Base-by-base conservation (phyloP, 2,329 filamentous ascomycete species). In the Botrytis elliptica region DNA sequence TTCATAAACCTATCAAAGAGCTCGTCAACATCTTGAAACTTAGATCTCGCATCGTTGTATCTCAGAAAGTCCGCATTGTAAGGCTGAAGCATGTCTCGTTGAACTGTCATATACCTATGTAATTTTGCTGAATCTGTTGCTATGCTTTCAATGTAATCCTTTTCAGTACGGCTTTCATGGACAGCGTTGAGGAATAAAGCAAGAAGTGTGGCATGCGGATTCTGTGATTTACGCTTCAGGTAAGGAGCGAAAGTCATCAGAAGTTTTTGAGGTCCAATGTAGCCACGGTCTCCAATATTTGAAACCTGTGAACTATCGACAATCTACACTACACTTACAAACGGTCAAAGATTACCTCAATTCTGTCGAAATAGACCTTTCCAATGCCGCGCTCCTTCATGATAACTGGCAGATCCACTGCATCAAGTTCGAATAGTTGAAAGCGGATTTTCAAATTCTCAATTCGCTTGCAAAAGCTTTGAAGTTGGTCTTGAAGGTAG, bases 141-240 rank as follows among this genome's bases (percentile, higher is more conserved):
- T 2, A 65, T 25, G 14, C 38, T 49, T 5, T 14, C 59, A 57
- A 66, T 14, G 14, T 72, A 9, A 20, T 74, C 44, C 14, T 44
- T 18, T 16, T 10, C 18, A 29, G 44, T 71, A 4, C 9, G 65
- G 20, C 7, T 60, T 38, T 75, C 71, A 0, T 73, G 33, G 40
- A 66, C 57, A 33, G 60, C 71, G 12, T 75, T 75, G 20, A 75
- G 57, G n/a, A 74, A 71, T 18, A 74, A 62, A 20, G 52, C 73
- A 63, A 75, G 46, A 67, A 75, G 66, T 7, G 74, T 73, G 4
- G 71, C 71, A 29, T 75, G 60, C 40, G 74, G 67, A 42, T 74
- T 75, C 16, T 49, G 36, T 20, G 60, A 63, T 33, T 65, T 65
- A n/a, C 25, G 14, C 42, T 75, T 38, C 20, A 75, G 62, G 5